A percentile compares a stretch with the other conserved stretches of the same genome.
These are phyloP conservation scores for Hypoxylon sp. DNA, from an alignment of 2,329 filamentous ascomycete genomes.

Conservation along the genomic window DNA sequence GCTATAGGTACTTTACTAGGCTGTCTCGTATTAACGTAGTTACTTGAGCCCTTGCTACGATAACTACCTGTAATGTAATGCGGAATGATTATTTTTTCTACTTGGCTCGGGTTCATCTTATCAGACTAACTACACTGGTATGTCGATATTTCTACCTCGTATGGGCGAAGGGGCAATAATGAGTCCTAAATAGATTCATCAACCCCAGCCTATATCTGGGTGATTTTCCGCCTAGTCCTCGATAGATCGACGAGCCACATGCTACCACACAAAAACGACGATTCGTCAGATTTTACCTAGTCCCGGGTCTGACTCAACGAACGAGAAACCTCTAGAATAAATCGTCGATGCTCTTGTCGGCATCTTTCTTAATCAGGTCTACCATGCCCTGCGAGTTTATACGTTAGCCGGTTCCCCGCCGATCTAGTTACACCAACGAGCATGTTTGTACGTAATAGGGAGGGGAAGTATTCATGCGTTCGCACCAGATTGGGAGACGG, in stretches of 20 bases:
- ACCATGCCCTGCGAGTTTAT: slow-evolving; percentile 81
- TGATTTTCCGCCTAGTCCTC: neutral
- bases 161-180: neutral
- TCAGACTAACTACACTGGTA: neutral
- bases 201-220: neutral
- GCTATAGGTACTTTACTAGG: slow-evolving; percentile 4
- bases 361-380: slow-evolving; percentile 92
- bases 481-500: neutral
- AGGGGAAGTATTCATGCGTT: neutral
- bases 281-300: neutral
- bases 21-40: neutral
- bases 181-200: neutral
- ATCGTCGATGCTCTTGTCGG: slow-evolving; percentile 91
- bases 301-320: neutral
- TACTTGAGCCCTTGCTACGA: neutral
- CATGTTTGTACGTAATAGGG: neutral
- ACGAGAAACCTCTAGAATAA: slow-evolving; percentile 71
- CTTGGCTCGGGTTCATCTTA: neutral
- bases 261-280: neutral
- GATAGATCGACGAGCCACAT: neutral
- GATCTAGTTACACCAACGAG: neutral
- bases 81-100: neutral
- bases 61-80: neutral
- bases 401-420: neutral
- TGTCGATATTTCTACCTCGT: neutral